A percentile compares a stretch with the other conserved stretches of the same genome.
Conservation (phyloP, 305 asterid genomes). For the Stenogyne calaminthoides region DNA sequence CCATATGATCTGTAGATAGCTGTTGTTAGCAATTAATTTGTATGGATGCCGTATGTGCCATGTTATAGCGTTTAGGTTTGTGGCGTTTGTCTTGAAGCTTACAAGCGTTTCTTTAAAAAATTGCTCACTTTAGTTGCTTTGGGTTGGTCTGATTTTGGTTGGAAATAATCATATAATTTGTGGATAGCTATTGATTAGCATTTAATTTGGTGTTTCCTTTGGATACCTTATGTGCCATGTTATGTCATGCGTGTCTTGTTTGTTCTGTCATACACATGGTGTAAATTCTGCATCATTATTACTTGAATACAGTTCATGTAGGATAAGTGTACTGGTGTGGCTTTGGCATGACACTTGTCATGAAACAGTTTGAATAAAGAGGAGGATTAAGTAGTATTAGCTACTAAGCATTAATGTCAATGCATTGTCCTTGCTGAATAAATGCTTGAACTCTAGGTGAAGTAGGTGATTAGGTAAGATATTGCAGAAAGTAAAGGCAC, state of each 20-base stretch:
- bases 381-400: conserved; percentile 10
- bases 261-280: conserved; percentile 10
- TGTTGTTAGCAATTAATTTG: neutral
- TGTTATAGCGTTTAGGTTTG: conserved; percentile 46
- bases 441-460: conserved; percentile 13
- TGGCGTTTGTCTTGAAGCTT: conserved; percentile 23
- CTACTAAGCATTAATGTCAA: neutral
- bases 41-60: neutral
- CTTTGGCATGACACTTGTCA: conserved; percentile 24
- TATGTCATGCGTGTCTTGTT: conserved; percentile 14
- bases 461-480: neutral
- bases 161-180: neutral
- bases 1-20: neutral
- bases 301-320: conserved; percentile 17
- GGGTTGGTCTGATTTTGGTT: conserved; percentile 24
- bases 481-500: neutral
- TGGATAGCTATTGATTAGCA: neutral
- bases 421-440: conserved; percentile 9
- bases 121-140: conserved; percentile 20
- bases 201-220: conserved; percentile 13
- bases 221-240: conserved; percentile 15
- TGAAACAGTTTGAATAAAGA: conserved; percentile 5
- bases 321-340: neutral
- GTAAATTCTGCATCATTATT: neutral
- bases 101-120: neutral